Percentiles rank a stretch among this genome's conserved stretches.
Conservation (phyloP, 2,329 filamentous ascomycete genomes). For the Dactylellina haptotyla region DNA sequence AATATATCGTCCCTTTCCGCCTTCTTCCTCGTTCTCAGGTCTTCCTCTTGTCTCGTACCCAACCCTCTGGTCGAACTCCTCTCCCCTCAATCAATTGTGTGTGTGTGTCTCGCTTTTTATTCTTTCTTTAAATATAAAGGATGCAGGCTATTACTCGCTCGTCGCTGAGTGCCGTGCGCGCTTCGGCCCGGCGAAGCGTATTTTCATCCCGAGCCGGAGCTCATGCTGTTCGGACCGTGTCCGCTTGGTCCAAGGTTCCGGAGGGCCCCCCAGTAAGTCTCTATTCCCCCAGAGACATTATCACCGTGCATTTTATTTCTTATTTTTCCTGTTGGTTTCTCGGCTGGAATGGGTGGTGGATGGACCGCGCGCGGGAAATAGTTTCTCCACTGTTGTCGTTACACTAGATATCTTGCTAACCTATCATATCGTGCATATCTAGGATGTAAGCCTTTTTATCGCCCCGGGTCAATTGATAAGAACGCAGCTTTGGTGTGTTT, state of each 20-base stretch:
- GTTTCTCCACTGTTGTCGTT: conserved; percentile 46
- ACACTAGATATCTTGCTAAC: conserved; percentile 37
- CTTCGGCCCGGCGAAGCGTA: conserved; percentile 43
- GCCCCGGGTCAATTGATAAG: conserved; percentile 24
- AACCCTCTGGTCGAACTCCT: no score
- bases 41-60: background rate
- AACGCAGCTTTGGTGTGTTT: background rate
- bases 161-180: conserved; percentile 33
- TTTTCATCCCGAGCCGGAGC: conserved; percentile 55
- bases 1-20: background rate
- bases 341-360: conserved; percentile 24
- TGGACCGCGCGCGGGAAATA: conserved; percentile 5
- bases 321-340: conserved; percentile 33
- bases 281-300: conserved; percentile 4
- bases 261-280: conserved; percentile 89
- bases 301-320: background rate
- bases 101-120: conserved; percentile 2
- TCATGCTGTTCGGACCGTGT: conserved; percentile 70
- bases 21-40: conserved; percentile 8
- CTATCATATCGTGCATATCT: conserved; percentile 46
- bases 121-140: conserved; percentile 20
- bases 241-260: conserved; percentile 88
- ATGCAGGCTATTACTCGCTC: conserved; percentile 51
- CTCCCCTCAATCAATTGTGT: conserved; percentile 28
- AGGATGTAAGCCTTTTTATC: conserved; percentile 61